A percentile compares a stretch with the other conserved stretches of the same genome.
phyloP scores from a whole-genome alignment of 108 stramenopile species.

The Ochromonas danica region DNA sequence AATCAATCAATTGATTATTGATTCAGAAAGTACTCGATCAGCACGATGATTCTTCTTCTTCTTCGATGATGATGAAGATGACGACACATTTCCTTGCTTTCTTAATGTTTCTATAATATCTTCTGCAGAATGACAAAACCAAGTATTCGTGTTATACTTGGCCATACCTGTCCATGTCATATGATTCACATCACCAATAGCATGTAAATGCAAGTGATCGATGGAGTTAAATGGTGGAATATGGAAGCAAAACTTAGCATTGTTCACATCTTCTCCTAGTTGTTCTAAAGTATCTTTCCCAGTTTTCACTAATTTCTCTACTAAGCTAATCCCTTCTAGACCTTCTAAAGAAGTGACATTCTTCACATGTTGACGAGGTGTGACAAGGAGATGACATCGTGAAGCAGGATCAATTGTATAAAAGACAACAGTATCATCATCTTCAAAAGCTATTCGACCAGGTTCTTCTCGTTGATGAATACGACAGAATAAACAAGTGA shows the following conservation, averaged over 20 bases:
- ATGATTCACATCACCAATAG: neutral
- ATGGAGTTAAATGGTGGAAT: slow-evolving; percentile 39
- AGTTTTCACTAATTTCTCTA: neutral
- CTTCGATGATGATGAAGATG: too few relatives aligned
- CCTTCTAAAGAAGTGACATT: neutral
- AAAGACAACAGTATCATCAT: neutral
- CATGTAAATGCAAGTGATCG: slow-evolving; percentile 40
- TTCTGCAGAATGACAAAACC: neutral
- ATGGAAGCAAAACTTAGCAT: slow-evolving; percentile 32
- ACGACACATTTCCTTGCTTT: too few relatives aligned
- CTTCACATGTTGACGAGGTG: neutral
- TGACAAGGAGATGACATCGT: neutral
- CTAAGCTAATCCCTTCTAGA: neutral
- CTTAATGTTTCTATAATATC: neutral
- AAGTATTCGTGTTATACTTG: neutral
- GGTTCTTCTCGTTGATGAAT: neutral
- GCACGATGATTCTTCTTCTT: too few relatives aligned
- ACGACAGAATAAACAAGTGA: neutral
- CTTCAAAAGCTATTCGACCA: neutral
- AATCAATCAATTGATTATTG: too few relatives aligned
- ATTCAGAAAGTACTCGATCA: too few relatives aligned
- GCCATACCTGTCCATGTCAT: neutral
- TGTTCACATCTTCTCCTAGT: neutral
- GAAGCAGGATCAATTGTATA: neutral
- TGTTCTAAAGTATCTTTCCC: neutral